Base-by-base conservation (phyloP, 345 rosid genomes). In the Gossypium rotundifolium region DNA sequence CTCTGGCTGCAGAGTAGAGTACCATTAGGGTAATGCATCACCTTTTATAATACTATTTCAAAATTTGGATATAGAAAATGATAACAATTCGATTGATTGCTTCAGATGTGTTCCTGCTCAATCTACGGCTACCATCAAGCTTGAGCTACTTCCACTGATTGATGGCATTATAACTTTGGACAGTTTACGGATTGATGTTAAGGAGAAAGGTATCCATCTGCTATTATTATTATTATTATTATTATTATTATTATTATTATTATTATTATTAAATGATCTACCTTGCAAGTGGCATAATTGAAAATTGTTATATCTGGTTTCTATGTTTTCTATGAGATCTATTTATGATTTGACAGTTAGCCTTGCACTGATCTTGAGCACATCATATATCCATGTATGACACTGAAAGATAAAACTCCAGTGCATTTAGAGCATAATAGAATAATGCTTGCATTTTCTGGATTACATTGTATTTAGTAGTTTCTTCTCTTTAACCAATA, bases 1-100 rank as follows among this genome's bases (percentile, higher is more conserved):
- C 87, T 93, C 52, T 96, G 98, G 98, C 86, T 96, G 80, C 98
- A 91, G 83, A 96, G 99, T 85, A 87, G 97, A 86, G 97, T 93
- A 79, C 99, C 99, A 49, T 79, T 96, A 60, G 99, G 99, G 99
- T 93, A 90, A 83, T 57, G 70, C 66, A 38, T 55, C 54, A 17
- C 46, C 42, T 10, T 59, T 66, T 72, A 44, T 59, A 33, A 70
- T 46, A 74, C 53, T 75, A 75, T n/a, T 80, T 53, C 29, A 20
- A 64, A 65, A 68, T 54, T 10, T 74, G 49, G 64, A 76, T 65
- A 46, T 49, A 69, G 38, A 33, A 12, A 51, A 18, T 68, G 54
- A n/a, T 82, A 25, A 79, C 55, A 16, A 7, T 49, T 58, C 46
- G 25, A 40, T 52, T 81, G 84, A 42, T 81, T 72, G 77, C 63